Percentiles rank a stretch among this genome's conserved stretches.
Evolutionary conservation across 2,329 filamentous ascomycete species (phyloP).

Genomic region (Lojkania enalia): DNA sequence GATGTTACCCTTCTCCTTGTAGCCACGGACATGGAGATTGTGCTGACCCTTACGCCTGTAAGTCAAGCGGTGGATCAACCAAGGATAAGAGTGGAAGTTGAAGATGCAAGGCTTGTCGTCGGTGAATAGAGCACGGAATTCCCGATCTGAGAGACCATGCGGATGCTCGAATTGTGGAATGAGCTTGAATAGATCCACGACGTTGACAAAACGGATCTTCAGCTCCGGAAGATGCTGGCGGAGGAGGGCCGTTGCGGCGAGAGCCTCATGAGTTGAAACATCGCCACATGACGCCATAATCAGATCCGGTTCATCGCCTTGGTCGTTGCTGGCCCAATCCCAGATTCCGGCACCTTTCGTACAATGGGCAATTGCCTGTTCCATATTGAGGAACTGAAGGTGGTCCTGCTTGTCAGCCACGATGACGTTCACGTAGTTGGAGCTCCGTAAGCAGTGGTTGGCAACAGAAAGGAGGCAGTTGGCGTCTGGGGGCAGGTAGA

Average conservation of each 20-base stretch:
- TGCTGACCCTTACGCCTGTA: slow-evolving; percentile 72
- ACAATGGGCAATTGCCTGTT: slow-evolving; percentile 73
- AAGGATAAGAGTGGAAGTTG: slow-evolving; percentile 85
- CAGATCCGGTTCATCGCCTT: slow-evolving; percentile 68
- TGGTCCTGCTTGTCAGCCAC: slow-evolving; percentile 81
- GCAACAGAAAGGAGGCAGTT: slow-evolving; percentile 76
- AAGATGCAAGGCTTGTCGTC: slow-evolving; percentile 73
- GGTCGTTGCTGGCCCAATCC: slow-evolving; percentile 74
- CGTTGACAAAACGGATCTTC: slow-evolving; percentile 78
- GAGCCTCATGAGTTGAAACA: slow-evolving; percentile 71
- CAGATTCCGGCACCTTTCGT: slow-evolving; percentile 79
- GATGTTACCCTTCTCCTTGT: slow-evolving; percentile 83
- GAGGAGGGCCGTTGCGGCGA: slow-evolving; percentile 74
- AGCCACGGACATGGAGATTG: slow-evolving; percentile 75
- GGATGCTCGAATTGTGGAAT: slow-evolving; percentile 71
- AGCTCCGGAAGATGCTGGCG: slow-evolving; percentile 71
- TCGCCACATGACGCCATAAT: slow-evolving; percentile 79
- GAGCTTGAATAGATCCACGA: slow-evolving; percentile 79
- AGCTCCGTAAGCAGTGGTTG: slow-evolving; percentile 73
- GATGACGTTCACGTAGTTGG: slow-evolving; percentile 80
- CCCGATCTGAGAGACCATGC: slow-evolving; percentile 68
- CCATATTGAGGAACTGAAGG: slow-evolving; percentile 74
- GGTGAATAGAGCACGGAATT: slow-evolving; percentile 74
- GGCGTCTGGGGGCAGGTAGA: slow-evolving; percentile 79
- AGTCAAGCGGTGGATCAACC: slow-evolving; percentile 75